Percentiles rank a stretch among this genome's conserved stretches.
These are phyloP conservation scores for Tephrocybe sp. DNA, from an alignment of 768 basidiomycete genomes.

Conservation along the genomic window DNA sequence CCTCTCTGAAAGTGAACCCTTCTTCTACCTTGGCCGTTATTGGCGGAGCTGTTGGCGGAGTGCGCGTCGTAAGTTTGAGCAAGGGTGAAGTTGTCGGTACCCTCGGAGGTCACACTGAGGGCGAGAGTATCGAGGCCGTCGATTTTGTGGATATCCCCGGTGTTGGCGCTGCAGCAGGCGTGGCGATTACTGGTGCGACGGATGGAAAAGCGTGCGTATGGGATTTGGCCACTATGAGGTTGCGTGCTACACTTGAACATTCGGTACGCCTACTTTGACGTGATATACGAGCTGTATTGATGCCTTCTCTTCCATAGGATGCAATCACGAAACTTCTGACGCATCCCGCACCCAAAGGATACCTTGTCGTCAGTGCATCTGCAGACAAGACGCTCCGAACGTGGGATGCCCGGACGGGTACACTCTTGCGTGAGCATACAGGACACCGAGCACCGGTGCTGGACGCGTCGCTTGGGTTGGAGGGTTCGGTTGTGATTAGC, in stretches of 20 bases:
- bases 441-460: constrained; percentile 83
- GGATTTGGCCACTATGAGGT: constrained; percentile 86
- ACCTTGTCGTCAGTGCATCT: constrained; percentile 83
- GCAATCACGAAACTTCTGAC: constrained; percentile 79
- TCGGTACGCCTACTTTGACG: constrained; percentile 50
- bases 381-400: constrained; percentile 86
- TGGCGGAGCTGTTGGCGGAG: constrained; percentile 82
- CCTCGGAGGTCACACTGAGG: constrained; percentile 82
- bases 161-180: constrained; percentile 49
- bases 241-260: constrained; percentile 82
- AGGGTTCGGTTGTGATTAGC: constrained; percentile 76
- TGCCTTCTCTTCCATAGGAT: constrained; percentile 50
- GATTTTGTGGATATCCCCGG: constrained; percentile 79
- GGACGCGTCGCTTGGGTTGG: constrained; percentile 66
- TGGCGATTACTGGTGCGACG: constrained; percentile 85
- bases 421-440: constrained; percentile 72
- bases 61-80: constrained; percentile 83
- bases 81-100: constrained; percentile 82
- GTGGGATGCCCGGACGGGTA: constrained; percentile 90
- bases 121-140: constrained; percentile 86
- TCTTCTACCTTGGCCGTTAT: constrained; percentile 90
- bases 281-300: neutral
- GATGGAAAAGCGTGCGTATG: constrained; percentile 95
- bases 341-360: constrained; percentile 71
- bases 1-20: constrained; percentile 80